Conservation (phyloP, 108 stramenopile species). For the Nannochloropsis gaditana region DNA sequence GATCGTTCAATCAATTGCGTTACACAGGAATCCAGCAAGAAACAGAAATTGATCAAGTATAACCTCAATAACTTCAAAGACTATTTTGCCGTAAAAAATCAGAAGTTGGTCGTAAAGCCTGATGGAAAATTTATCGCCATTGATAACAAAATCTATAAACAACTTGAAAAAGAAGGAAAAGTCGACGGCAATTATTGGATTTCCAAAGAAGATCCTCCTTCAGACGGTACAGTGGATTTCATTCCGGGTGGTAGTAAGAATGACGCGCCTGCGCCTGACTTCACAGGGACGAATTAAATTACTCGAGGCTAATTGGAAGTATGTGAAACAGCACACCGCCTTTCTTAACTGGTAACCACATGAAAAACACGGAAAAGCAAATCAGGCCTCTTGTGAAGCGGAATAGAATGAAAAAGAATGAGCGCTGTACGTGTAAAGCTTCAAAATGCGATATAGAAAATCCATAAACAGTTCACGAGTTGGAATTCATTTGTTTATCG, state of each 20-base stretch:
- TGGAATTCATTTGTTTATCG: too few relatives aligned
- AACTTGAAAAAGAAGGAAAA: background rate
- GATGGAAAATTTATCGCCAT: constrained; percentile 20
- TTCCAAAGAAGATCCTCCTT: background rate
- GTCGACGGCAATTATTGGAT: background rate
- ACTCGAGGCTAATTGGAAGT: too few relatives aligned
- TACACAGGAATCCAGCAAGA: background rate
- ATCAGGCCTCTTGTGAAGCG: too few relatives aligned
- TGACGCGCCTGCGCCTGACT: constrained; percentile 11
- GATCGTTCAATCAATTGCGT: too few relatives aligned
- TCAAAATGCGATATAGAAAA: too few relatives aligned
- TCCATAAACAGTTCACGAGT: too few relatives aligned
- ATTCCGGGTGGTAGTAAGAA: constrained; percentile 17
- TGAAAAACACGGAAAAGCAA: too few relatives aligned
- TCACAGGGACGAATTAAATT: background rate
- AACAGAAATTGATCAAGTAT: background rate
- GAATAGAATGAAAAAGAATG: too few relatives aligned
- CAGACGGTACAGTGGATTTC: background rate
- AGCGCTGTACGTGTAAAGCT: too few relatives aligned
- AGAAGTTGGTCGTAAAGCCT: background rate
- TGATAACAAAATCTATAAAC: constrained; percentile 11
- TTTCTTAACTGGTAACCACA: too few relatives aligned
- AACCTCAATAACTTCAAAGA: constrained; percentile 16
- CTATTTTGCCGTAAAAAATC: constrained; percentile 11
- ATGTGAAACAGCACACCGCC: too few relatives aligned